Evolutionary conservation across 176 grass and related monocot genomes (phyloP).

Genomic region (Carex myosuroides): DNA sequence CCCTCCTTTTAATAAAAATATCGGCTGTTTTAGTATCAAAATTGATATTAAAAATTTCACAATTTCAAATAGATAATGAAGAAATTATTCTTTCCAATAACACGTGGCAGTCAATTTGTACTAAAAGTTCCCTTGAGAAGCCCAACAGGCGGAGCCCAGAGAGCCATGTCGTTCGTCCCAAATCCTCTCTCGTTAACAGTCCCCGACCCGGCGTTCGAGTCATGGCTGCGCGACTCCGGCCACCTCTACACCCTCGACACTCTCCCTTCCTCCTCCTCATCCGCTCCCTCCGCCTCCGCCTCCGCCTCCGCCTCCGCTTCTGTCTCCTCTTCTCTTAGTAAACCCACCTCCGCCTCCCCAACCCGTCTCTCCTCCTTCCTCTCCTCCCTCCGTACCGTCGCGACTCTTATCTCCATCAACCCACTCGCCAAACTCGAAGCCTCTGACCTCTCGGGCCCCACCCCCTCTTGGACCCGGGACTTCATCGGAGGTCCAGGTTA

Average conservation of each 20-base stretch:
- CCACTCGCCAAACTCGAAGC: slow-evolving; percentile 51
- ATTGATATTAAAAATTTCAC: too few relatives aligned
- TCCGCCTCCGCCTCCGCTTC: not conserved
- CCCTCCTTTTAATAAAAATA: too few relatives aligned
- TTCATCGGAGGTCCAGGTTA: slow-evolving; percentile 46
- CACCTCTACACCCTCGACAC: slow-evolving; percentile 83
- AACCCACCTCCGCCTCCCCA: slow-evolving; percentile 30
- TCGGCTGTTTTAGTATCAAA: too few relatives aligned
- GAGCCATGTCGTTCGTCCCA: slow-evolving; percentile 43
- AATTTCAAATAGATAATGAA: too few relatives aligned
- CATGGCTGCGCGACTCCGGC: slow-evolving; percentile 87
- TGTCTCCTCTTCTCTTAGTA: not conserved
- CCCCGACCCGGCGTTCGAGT: slow-evolving; percentile 66
- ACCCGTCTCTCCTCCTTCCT: slow-evolving; percentile 34
- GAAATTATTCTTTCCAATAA: too few relatives aligned
- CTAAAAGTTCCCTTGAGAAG: too few relatives aligned
- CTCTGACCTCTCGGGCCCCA: slow-evolving; percentile 49
- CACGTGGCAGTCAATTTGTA: too few relatives aligned
- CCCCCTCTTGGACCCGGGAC: slow-evolving; percentile 70
- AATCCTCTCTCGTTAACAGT: slow-evolving; percentile 85
- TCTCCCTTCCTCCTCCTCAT: slow-evolving; percentile 16
- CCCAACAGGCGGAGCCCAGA: not conserved
- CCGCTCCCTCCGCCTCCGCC: not conserved
- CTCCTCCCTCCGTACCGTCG: slow-evolving; percentile 54
- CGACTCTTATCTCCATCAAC: slow-evolving; percentile 73